Evolutionary conservation across 495 filamentous ascomycete species (phyloP).

Genomic region (Gamarada debralockiae): DNA sequence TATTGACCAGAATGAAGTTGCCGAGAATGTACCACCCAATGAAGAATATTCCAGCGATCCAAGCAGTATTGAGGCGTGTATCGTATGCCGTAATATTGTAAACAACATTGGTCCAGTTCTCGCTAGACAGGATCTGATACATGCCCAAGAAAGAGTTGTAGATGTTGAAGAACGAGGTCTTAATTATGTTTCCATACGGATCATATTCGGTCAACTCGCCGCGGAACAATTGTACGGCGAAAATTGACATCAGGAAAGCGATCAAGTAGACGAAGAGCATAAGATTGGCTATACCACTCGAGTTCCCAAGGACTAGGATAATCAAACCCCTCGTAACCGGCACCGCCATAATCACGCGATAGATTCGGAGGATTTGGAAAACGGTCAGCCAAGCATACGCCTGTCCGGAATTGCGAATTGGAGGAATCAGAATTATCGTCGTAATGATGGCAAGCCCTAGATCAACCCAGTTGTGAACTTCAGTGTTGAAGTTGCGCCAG

Average conservation of each 20-base stretch:
- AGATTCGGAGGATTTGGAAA: conserved; percentile 90
- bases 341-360: conserved; percentile 87
- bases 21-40: conserved; percentile 93
- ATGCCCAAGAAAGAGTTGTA: conserved; percentile 96
- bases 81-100: conserved; percentile 77
- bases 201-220: conserved; percentile 68
- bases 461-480: conserved; percentile 73
- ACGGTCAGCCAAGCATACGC: conserved; percentile 85
- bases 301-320: conserved; percentile 82
- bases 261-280: conserved; percentile 96
- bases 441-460: conserved; percentile 75
- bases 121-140: conserved; percentile 97
- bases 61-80: conserved; percentile 60
- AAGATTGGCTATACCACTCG: conserved; percentile 87
- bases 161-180: conserved; percentile 79
- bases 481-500: conserved; percentile 74
- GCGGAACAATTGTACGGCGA: conserved; percentile 89
- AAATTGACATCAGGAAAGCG: conserved; percentile 89
- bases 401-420: conserved; percentile 70
- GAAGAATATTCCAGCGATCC: conserved; percentile 92
- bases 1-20: conserved; percentile 96
- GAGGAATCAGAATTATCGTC: conserved; percentile 79
- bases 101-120: conserved; percentile 88
- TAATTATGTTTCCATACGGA: conserved; percentile 48
- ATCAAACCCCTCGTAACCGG: conserved; percentile 83